Percentiles rank a stretch among this genome's conserved stretches.
These are phyloP conservation scores for Lactarius tabidus DNA, from an alignment of 768 basidiomycete genomes.

Conservation along the genomic window DNA sequence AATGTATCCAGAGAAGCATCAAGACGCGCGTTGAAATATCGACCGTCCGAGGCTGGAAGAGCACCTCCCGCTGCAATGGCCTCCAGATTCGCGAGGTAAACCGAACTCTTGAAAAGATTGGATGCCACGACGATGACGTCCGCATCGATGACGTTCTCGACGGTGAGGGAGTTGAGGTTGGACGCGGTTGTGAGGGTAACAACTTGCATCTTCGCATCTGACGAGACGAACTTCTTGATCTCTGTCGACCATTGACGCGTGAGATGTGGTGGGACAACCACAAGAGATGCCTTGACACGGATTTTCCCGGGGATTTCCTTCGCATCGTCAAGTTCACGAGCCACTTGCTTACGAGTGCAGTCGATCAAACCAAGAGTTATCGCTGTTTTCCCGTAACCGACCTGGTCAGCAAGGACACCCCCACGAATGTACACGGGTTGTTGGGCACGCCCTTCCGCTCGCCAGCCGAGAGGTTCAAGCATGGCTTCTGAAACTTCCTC, in stretches of 20 bases:
- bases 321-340: constrained; percentile 53
- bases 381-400: constrained; percentile 96
- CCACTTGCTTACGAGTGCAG: constrained; percentile 53
- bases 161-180: constrained; percentile 66
- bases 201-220: constrained; percentile 51
- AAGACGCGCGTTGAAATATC: constrained; percentile 85
- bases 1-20: constrained; percentile 57
- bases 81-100: constrained; percentile 74
- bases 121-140: constrained; percentile 86
- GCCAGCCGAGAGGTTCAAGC: constrained; percentile 83
- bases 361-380: constrained; percentile 90
- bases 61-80: constrained; percentile 62
- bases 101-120: constrained; percentile 74
- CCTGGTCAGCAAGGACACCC: constrained; percentile 92
- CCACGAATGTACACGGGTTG: constrained; percentile 72
- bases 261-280: constrained; percentile 87
- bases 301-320: constrained; percentile 58
- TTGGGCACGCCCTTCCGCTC: constrained; percentile 88
- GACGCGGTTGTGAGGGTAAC: constrained; percentile 63
- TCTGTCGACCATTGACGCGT: constrained; percentile 89
- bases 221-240: constrained; percentile 68
- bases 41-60: constrained; percentile 67
- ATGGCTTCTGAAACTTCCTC: constrained; percentile 93
- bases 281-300: constrained; percentile 72
- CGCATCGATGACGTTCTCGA: constrained; percentile 72